Evolutionary conservation across 1,139 yeast species (phyloP).

Genomic region (Candida frijolesensis): DNA sequence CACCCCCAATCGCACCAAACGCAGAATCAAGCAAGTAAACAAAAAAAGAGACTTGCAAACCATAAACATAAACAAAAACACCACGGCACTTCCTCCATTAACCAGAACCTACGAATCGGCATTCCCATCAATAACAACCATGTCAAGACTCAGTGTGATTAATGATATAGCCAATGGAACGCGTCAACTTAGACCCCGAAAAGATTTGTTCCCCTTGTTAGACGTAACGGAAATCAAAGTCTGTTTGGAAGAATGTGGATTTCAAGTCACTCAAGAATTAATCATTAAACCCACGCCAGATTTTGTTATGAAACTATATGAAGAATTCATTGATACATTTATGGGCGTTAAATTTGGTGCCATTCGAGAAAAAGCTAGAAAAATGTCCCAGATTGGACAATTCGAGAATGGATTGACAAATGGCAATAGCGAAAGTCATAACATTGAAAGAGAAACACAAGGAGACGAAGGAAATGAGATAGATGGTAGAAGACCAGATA

Average conservation of each 20-base stretch:
- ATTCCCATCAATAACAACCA: not conserved
- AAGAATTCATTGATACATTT: constrained; percentile 72
- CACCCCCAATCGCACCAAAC: too few species aligned
- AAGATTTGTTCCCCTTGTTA: constrained; percentile 63
- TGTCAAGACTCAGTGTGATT: constrained; percentile 3
- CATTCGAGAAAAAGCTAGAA: constrained; percentile 26
- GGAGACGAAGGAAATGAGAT: constrained; percentile 24
- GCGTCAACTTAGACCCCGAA: constrained; percentile 3
- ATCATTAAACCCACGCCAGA: constrained; percentile 66
- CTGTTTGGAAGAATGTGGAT: constrained; percentile 65
- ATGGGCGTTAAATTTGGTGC: constrained; percentile 59
- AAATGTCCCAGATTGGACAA: constrained; percentile 2
- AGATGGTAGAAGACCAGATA: constrained; percentile 16
- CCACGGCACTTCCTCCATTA: too few species aligned
- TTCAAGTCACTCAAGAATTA: constrained; percentile 63
- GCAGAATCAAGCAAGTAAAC: too few species aligned
- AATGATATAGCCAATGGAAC: not conserved
- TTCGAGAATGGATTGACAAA: constrained; percentile 7
- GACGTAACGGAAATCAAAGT: constrained; percentile 64
- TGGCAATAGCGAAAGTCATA: constrained; percentile 4
- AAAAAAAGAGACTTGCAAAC: too few species aligned
- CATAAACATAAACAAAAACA: not conserved
- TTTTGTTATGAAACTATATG: constrained; percentile 62
- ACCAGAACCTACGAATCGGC: too few species aligned
- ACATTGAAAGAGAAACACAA: constrained; percentile 17